Percentiles rank a stretch among this genome's conserved stretches.
Evolutionary conservation across 108 stramenopile genomes (phyloP).

Genomic region (Nannochloropsis oceanica): DNA sequence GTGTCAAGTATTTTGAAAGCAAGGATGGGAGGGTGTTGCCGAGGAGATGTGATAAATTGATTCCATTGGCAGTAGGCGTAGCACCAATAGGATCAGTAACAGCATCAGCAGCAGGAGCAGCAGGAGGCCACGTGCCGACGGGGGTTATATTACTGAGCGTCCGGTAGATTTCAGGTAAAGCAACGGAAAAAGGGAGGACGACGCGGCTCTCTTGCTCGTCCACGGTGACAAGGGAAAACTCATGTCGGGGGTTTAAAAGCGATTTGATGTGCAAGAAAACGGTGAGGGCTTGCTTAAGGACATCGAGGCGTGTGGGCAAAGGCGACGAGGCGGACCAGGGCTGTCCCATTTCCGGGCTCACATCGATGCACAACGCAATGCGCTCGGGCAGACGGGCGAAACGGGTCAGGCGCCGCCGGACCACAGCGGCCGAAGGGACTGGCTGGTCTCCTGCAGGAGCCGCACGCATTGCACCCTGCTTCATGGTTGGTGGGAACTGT

Average conservation of each 20-base stretch:
- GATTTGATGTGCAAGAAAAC: not conserved
- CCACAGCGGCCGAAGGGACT: too few relatives aligned
- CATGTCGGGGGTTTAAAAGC: not conserved
- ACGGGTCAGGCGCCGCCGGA: too few relatives aligned
- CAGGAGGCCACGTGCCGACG: too few relatives aligned
- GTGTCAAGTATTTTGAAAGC: not conserved
- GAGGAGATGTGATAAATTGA: not conserved
- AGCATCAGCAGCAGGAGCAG: too few relatives aligned
- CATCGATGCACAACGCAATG: not conserved
- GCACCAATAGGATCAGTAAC: too few relatives aligned
- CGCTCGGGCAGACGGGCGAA: not conserved
- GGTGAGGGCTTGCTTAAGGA: not conserved
- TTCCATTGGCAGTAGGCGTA: not conserved
- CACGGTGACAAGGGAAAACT: not conserved
- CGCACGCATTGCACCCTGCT: too few relatives aligned
- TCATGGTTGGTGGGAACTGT: too few relatives aligned
- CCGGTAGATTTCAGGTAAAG: too few relatives aligned
- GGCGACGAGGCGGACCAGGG: not conserved
- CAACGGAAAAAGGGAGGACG: not conserved
- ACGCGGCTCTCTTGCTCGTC: not conserved
- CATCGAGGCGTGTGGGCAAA: not conserved
- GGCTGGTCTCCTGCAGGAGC: too few relatives aligned
- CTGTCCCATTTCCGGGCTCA: not conserved
- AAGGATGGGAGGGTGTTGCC: not conserved
- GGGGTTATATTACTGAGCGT: too few relatives aligned